Evolutionary conservation across 176 grass and related monocot species (phyloP).

Genomic region (Sorghum bicolor): DNA sequence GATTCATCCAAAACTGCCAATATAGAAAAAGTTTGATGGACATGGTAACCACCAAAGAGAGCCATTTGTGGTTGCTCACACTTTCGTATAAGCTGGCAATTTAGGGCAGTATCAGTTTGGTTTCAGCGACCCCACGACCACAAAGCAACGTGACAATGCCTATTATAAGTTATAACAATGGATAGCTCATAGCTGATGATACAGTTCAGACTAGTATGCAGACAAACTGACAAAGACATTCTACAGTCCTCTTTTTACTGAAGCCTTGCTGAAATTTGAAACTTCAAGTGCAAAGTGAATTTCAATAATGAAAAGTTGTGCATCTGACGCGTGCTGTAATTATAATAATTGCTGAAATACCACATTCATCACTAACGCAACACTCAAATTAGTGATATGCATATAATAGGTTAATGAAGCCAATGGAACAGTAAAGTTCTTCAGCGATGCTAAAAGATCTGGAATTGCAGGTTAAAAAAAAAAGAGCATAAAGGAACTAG

Average conservation of each 20-base stretch:
- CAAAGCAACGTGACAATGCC: background rate
- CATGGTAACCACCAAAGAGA: constrained; percentile 10
- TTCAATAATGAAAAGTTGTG: background rate
- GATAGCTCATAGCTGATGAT: background rate
- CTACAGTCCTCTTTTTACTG: background rate
- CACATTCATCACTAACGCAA: background rate
- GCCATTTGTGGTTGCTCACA: constrained; percentile 7
- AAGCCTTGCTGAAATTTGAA: background rate
- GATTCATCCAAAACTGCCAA: background rate
- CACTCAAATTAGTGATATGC: background rate
- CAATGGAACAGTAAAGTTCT: constrained; percentile 16
- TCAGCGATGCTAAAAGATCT: background rate
- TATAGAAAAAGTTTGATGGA: background rate
- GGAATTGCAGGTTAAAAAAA: background rate
- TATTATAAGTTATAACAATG: background rate
- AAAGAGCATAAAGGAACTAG: background rate
- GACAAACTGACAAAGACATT: background rate
- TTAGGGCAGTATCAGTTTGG: constrained; percentile 2
- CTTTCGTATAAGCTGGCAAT: constrained; percentile 3
- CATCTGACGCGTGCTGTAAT: background rate
- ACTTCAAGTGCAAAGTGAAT: background rate
- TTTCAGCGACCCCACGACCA: background rate
- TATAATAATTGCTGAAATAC: background rate
- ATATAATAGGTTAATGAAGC: background rate
- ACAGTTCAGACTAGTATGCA: background rate